phyloP scores from a whole-genome alignment of 495 filamentous ascomycete species.

The Aspergillus wentii region DNA sequence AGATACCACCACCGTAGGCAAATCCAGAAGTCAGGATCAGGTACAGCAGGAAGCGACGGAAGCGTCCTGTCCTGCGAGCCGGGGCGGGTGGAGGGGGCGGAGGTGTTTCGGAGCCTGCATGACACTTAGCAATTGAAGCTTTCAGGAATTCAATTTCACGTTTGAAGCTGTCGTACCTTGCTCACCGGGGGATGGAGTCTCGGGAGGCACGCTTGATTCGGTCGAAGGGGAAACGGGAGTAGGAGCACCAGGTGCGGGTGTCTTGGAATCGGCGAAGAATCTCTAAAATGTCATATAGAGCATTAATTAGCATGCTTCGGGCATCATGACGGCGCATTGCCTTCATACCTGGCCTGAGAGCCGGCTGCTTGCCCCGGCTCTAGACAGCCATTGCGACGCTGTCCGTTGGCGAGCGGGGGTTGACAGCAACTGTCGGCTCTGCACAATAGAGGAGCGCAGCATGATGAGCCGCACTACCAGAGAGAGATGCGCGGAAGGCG shows the following conservation, averaged over 20 bases:
- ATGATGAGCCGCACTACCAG: constrained; percentile 44
- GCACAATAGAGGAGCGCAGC: constrained; percentile 46
- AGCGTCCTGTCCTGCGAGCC: constrained; percentile 65
- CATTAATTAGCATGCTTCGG: too few relatives aligned
- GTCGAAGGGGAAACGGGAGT: constrained; percentile 44
- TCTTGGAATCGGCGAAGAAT: constrained; percentile 41
- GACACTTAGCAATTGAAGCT: constrained; percentile 9
- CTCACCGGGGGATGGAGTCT: constrained; percentile 53
- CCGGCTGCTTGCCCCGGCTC: constrained; percentile 38
- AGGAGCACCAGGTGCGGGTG: constrained; percentile 24
- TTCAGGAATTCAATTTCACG: constrained; percentile 6
- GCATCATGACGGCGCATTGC: constrained; percentile 8
- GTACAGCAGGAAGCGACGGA: constrained; percentile 69
- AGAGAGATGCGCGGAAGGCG: constrained; percentile 23
- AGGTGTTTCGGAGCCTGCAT: constrained; percentile 21
- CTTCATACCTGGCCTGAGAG: constrained; percentile 40
- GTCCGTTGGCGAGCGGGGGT: constrained; percentile 38
- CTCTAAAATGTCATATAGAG: constrained; percentile 18
- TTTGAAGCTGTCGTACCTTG: constrained; percentile 33
- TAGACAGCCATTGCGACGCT: constrained; percentile 42
- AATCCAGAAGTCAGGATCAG: constrained; percentile 67
- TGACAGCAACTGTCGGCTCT: constrained; percentile 40
- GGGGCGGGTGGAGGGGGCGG: constrained; percentile 38
- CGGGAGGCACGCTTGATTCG: constrained; percentile 51
- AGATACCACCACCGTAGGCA: constrained; percentile 82